A percentile compares a stretch with the other conserved stretches of the same genome.
Conservation (phyloP, 805 yeast genomes). For the Yarrowia phangngaensis region DNA sequence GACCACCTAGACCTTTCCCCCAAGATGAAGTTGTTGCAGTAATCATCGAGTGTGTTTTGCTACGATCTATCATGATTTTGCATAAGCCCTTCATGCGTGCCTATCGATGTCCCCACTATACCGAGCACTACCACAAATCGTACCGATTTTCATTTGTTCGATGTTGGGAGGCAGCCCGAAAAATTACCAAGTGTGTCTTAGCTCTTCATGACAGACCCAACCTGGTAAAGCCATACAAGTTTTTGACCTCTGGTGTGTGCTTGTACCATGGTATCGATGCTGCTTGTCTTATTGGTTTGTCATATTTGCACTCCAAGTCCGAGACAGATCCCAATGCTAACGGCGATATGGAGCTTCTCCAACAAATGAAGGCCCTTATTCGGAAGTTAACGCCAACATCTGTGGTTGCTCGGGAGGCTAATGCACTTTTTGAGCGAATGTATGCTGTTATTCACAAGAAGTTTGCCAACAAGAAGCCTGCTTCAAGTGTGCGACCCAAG, state of each 20-base stretch:
- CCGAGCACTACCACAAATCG: slow-evolving; percentile 23
- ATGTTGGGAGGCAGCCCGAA: slow-evolving; percentile 23
- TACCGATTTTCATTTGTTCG: slow-evolving; percentile 18
- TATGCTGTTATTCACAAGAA: slow-evolving; percentile 14
- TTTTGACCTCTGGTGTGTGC: slow-evolving; percentile 13
- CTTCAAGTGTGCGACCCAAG: too few species aligned
- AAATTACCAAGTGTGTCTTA: slow-evolving; percentile 3
- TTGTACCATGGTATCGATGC: slow-evolving; percentile 23
- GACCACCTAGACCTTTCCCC: slow-evolving; percentile 1
- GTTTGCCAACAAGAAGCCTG: slow-evolving; percentile 17
- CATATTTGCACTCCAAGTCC: slow-evolving; percentile 12
- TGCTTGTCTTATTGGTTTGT: slow-evolving; percentile 22
- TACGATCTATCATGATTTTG: slow-evolving; percentile 15
- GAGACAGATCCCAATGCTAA: slow-evolving; percentile 16
- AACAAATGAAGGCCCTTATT: slow-evolving; percentile 18
- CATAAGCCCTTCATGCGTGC: slow-evolving; percentile 25
- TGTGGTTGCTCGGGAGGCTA: slow-evolving; percentile 13
- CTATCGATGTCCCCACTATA: slow-evolving; percentile 19
- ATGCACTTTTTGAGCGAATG: slow-evolving; percentile 15
- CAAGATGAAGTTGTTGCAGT: slow-evolving; percentile 22
- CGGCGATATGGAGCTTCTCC: slow-evolving; percentile 17
- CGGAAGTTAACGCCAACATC: slow-evolving; percentile 9
- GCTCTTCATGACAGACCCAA: slow-evolving; percentile 2
- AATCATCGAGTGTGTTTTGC: slow-evolving; percentile 15
- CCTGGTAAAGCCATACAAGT: background rate